Percentiles rank a stretch among this genome's conserved stretches.
Evolutionary conservation across 495 filamentous ascomycete species (phyloP).

Genomic region (Tetracladium marchalianum): DNA sequence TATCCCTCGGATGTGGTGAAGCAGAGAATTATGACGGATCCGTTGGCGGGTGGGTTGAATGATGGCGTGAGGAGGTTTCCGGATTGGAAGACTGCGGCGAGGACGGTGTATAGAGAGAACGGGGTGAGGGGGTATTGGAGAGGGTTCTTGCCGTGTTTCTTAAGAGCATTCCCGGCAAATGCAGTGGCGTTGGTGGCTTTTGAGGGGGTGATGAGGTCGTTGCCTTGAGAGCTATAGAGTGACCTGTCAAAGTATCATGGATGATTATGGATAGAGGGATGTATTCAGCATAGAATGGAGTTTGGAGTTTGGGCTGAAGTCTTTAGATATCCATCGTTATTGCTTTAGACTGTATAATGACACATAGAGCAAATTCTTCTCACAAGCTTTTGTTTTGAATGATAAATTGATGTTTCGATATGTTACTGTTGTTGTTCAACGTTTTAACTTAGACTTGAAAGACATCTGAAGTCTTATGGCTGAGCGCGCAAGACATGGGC

Average conservation of each 20-base stretch:
- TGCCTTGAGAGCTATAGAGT: slow-evolving; percentile 47
- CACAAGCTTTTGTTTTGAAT: no score
- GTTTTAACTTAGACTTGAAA: no score
- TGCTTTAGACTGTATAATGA: no score
- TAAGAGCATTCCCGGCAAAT: slow-evolving; percentile 94
- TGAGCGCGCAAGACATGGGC: no score
- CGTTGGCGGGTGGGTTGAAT: slow-evolving; percentile 56
- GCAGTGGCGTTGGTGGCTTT: slow-evolving; percentile 88
- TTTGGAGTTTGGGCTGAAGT: no score
- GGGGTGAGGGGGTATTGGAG: slow-evolving; percentile 82
- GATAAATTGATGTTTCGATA: no score
- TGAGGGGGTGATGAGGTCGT: slow-evolving; percentile 77
- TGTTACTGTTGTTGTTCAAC: no score
- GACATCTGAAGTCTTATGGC: no score
- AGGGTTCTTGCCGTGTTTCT: slow-evolving; percentile 86
- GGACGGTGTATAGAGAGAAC: slow-evolving; percentile 60
- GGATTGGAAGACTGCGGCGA: slow-evolving; percentile 73
- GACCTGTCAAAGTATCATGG: no score
- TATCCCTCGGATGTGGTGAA: slow-evolving; percentile 96
- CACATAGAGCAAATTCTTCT: no score
- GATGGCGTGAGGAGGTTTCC: slow-evolving; percentile 62
- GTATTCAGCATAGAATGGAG: no score
- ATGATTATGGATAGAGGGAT: not conserved
- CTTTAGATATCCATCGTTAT: no score
- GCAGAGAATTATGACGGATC: slow-evolving; percentile 95